These are phyloP conservation scores for Phlebiopsis gigantea DNA, from an alignment of 768 basidiomycete species.

Conservation along the genomic window DNA sequence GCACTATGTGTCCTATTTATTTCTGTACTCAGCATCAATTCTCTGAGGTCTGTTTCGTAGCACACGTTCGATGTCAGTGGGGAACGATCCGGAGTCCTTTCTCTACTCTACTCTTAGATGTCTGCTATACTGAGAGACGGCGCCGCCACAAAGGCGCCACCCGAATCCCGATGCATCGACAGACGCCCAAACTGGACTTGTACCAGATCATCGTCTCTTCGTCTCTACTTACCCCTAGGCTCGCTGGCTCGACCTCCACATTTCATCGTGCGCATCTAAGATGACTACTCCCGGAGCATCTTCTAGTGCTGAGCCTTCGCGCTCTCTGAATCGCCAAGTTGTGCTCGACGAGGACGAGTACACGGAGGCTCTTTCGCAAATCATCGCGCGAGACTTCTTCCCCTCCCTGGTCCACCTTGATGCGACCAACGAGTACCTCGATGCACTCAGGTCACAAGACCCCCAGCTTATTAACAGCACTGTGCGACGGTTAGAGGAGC, in stretches of 20 bases:
- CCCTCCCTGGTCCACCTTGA: conserved; percentile 88
- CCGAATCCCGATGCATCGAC: no score
- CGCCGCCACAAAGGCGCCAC: not conserved
- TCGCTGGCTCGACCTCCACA: not conserved
- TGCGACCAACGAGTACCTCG: conserved; percentile 82
- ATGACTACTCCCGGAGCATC: conserved; percentile 30
- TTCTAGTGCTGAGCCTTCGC: conserved; percentile 23
- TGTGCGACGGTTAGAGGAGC: conserved; percentile 65
- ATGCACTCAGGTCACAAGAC: conserved; percentile 73
- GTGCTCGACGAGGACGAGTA: conserved; percentile 94
- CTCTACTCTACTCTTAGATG: not conserved
- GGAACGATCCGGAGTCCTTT: not conserved
- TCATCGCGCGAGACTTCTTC: conserved; percentile 98
- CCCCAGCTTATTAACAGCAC: conserved; percentile 71
- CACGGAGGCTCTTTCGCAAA: conserved; percentile 80
- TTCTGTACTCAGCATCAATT: not conserved
- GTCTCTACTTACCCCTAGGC: not conserved
- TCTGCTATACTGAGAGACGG: no score
- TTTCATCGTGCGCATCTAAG: no score
- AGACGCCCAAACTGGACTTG: not conserved
- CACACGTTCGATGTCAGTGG: not conserved
- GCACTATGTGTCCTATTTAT: not conserved
- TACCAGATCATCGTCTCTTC: not conserved
- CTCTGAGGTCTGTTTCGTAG: not conserved
- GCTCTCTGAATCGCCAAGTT: conserved; percentile 66